Percentiles rank a stretch among this genome's conserved stretches.
Evolutionary conservation across 805 yeast genomes (phyloP).

Genomic region (Wickerhamomyces bovis): DNA sequence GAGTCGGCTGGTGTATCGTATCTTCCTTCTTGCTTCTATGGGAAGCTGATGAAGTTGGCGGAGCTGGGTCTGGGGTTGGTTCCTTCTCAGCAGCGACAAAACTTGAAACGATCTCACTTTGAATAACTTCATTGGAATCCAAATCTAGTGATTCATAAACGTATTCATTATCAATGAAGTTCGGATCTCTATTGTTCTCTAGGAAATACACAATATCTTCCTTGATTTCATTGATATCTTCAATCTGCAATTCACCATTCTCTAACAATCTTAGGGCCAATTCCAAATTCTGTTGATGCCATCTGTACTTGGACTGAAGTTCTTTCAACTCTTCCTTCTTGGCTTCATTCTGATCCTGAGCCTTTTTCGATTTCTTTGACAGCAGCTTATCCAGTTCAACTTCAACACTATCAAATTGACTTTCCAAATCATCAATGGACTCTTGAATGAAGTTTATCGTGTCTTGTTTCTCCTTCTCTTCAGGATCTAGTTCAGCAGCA

Average conservation of each 20-base stretch:
- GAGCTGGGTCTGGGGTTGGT: constrained; percentile 3
- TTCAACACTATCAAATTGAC: constrained; percentile 72
- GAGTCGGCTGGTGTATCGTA: not conserved
- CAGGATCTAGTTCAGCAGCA: constrained; percentile 59
- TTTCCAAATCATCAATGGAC: constrained; percentile 71
- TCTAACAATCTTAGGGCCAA: constrained; percentile 70
- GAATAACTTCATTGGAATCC: constrained; percentile 46
- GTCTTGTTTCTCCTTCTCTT: constrained; percentile 71
- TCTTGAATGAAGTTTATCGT: constrained; percentile 63
- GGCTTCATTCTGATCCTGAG: constrained; percentile 43
- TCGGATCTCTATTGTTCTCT: constrained; percentile 85
- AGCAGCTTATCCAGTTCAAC: constrained; percentile 57
- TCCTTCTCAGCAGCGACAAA: constrained; percentile 7
- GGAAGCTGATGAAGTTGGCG: not conserved
- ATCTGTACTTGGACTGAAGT: constrained; percentile 62
- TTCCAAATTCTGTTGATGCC: constrained; percentile 77
- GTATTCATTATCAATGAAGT: constrained; percentile 89
- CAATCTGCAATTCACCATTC: constrained; percentile 73
- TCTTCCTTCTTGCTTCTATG: not conserved
- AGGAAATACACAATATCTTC: constrained; percentile 91
- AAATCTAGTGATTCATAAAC: constrained; percentile 82
- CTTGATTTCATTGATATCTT: constrained; percentile 64
- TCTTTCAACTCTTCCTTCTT: constrained; percentile 60
- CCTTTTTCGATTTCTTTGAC: constrained; percentile 50
- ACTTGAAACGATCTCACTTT: constrained; percentile 40